These are phyloP conservation scores for Thecaphora frezii DNA, from an alignment of 1,284 basidiomycete genomes.

Conservation along the genomic window DNA sequence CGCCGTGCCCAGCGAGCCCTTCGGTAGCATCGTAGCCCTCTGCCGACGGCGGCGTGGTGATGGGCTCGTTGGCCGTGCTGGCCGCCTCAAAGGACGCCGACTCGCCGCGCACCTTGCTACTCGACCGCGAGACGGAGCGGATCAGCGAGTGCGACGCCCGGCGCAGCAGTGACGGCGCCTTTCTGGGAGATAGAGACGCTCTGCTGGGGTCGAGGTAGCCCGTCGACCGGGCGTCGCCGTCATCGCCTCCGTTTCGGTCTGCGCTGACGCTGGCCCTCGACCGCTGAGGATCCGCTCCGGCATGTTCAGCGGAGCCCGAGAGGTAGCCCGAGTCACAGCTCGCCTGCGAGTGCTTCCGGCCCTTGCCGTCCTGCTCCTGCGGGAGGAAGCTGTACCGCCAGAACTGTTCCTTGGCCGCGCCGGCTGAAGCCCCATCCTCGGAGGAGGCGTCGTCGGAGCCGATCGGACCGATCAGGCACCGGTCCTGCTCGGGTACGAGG, in stretches of 20 bases:
- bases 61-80: not conserved
- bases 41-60: not conserved
- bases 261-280: not conserved
- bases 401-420: conserved; percentile 3
- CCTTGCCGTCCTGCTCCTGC: conserved; percentile 8
- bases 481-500: conserved; percentile 7
- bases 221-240: not conserved
- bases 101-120: not conserved
- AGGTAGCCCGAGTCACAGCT: conserved; percentile 29
- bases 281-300: too few species aligned
- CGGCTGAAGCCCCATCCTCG: too few species aligned
- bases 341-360: conserved; percentile 11
- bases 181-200: not conserved
- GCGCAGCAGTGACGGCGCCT: not conserved
- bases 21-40: not conserved
- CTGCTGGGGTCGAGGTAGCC: not conserved
- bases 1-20: not conserved
- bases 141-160: not conserved
- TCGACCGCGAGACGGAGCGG: not conserved
- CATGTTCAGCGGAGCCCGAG: conserved; percentile 1
- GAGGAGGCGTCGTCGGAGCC: not conserved
- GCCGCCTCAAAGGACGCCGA: too few species aligned
- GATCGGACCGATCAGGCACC: not conserved
- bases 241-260: not conserved
- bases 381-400: conserved; percentile 27